Conservation (phyloP, 495 filamentous ascomycete genomes). For the Xylaria palmicola region DNA sequence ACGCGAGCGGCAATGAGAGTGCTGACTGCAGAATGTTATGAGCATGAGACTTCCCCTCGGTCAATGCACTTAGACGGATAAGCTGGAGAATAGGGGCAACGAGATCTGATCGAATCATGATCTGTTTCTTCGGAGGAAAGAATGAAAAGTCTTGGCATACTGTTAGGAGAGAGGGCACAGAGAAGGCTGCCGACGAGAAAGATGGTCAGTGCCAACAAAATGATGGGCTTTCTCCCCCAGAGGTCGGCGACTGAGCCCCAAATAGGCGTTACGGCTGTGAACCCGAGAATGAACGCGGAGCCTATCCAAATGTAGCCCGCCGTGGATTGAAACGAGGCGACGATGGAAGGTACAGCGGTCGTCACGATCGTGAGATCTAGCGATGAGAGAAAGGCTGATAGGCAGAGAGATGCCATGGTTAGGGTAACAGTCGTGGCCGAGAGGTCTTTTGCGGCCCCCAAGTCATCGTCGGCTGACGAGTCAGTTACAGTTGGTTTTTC, state of each 20-base stretch:
- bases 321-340: slow-evolving; percentile 52
- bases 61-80: slow-evolving; percentile 47
- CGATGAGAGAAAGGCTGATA: slow-evolving; percentile 48
- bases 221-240: slow-evolving; percentile 69
- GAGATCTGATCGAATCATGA: not conserved
- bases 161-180: slow-evolving; percentile 59
- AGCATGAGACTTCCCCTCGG: slow-evolving; percentile 24
- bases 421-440: not conserved
- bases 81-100: not conserved
- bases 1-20: slow-evolving; percentile 66
- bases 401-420: slow-evolving; percentile 22
- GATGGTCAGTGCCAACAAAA: slow-evolving; percentile 61
- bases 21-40: not conserved
- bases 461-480: not conserved
- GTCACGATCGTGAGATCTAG: slow-evolving; percentile 60
- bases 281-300: slow-evolving; percentile 51
- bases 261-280: slow-evolving; percentile 33
- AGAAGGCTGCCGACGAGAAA: slow-evolving; percentile 63
- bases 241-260: slow-evolving; percentile 57
- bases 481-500: not conserved
- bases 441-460: not conserved
- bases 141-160: slow-evolving; percentile 47
- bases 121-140: not conserved
- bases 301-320: slow-evolving; percentile 64
- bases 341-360: slow-evolving; percentile 44